These are phyloP conservation scores for Zasmidium cellare DNA, from an alignment of 2,329 filamentous ascomycete species.

Conservation along the genomic window DNA sequence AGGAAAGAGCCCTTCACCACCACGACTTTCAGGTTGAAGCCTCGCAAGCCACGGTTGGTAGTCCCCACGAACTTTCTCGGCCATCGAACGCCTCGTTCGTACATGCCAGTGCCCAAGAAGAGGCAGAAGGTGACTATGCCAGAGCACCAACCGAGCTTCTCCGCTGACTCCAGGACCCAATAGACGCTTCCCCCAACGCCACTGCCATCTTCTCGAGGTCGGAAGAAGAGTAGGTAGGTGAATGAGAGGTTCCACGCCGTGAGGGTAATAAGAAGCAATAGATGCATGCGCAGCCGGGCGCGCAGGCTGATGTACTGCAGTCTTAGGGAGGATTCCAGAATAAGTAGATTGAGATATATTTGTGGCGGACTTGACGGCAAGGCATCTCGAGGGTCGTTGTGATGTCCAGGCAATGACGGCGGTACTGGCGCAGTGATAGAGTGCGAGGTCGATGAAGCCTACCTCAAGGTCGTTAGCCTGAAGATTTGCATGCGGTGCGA, in stretches of 20 bases:
- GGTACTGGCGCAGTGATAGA: constrained; percentile 42
- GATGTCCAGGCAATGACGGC: constrained; percentile 35
- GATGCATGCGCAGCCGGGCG: constrained; percentile 84
- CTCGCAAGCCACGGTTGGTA: constrained; percentile 84
- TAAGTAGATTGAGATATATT: constrained; percentile 96
- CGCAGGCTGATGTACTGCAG: constrained; percentile 90
- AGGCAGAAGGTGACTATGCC: constrained; percentile 83
- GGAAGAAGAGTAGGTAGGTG: constrained; percentile 85
- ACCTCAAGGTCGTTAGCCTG: neutral
- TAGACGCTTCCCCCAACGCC: constrained; percentile 93
- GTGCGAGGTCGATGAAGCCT: constrained; percentile 39
- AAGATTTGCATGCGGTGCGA: constrained; percentile 6
- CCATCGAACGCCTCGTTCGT: constrained; percentile 93
- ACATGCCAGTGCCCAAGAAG: constrained; percentile 93
- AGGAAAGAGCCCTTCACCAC: constrained; percentile 81
- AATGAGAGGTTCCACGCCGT: constrained; percentile 80
- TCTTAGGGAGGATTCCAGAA: constrained; percentile 90
- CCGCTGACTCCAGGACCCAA: constrained; percentile 87
- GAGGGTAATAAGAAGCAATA: constrained; percentile 83
- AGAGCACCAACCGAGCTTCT: constrained; percentile 89
- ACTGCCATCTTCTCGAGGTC: constrained; percentile 91
- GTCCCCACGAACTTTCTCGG: constrained; percentile 86
- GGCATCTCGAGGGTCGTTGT: constrained; percentile 70
- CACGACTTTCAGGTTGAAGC: constrained; percentile 95
- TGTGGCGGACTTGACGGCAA: constrained; percentile 90